Evolutionary conservation across 352 stramenopile genomes (phyloP), one percentile per base, ranked within the genome.

Genomic region (Pythium chondricola): DNA sequence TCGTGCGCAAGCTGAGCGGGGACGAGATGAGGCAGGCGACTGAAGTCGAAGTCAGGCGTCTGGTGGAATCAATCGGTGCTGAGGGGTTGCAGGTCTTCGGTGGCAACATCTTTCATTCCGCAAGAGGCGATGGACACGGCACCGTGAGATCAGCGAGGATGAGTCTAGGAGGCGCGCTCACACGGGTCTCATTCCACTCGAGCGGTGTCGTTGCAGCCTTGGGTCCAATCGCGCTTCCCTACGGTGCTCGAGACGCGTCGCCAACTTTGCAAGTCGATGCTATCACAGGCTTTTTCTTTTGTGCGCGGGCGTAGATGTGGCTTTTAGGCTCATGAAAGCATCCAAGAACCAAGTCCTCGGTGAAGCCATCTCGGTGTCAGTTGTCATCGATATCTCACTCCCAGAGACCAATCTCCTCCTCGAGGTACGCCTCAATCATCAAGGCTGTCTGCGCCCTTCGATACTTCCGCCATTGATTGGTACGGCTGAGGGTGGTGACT

Each of bases 161-260:
- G 29, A 33, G 7, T 33, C 7, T 33, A 33, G 7, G 29, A 33
- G 29, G 13, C 29, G 13, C 30, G 3, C 10, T 13, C 26, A 41
- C 2, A 32, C 18, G 14, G 35, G n/a, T 2, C n/a, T 39, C 2
- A 8, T 11, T 7, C 2, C 1, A 21, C 46, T 40, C 24, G 10
- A 44, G 18, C 13, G 41, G 14, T 43, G 46, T 40, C 8, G 36
- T 26, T 14, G 37, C 35, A 2, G 46, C 44, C 14, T 14, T 53
- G 6, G 46, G 46, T 13, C 36, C 46, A n/a, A 45, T 53, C 11
- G 16, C 10, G 6, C 44, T 53, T 17, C 46, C 26, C 2, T 9
- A 20, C 8, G 4, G 4, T 8, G 24, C 4, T 11, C 14, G 26
- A 1, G 14, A 40, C 18, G 24, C 26, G 13, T 27, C 46, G 6